phyloP scores from a whole-genome alignment of 495 filamentous ascomycete species.

The Massariosphaeria phaeospora region DNA sequence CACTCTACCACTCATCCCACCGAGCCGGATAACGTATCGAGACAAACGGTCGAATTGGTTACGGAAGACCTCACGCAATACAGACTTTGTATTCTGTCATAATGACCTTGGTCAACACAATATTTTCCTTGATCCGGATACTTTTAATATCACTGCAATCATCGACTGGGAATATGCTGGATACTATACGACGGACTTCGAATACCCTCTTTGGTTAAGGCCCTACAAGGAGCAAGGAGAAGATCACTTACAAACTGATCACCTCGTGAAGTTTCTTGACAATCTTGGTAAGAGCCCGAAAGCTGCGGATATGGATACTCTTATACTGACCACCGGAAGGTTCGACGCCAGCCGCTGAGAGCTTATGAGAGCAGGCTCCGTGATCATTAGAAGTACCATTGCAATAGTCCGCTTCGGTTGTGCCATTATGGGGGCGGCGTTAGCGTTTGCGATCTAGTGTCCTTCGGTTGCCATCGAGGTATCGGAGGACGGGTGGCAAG shows the following conservation, averaged over 20 bases:
- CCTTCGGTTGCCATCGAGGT: too few species aligned
- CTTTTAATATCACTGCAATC: conserved; percentile 17
- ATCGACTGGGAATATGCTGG: conserved; percentile 22
- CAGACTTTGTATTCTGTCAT: conserved; percentile 13
- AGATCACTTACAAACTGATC: conserved; percentile 1
- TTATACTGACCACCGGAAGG: too few species aligned
- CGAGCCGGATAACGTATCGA: conserved; percentile 15
- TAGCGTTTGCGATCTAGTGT: too few species aligned
- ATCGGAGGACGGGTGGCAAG: too few species aligned
- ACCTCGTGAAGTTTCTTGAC: conserved; percentile 3
- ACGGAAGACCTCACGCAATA: neutral
- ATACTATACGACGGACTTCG: conserved; percentile 7
- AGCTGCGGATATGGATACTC: too few species aligned
- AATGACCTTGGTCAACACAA: conserved; percentile 17
- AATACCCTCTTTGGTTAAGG: conserved; percentile 4
- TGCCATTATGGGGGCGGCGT: too few species aligned
- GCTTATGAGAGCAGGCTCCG: too few species aligned
- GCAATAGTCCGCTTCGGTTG: too few species aligned
- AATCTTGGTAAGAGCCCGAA: neutral
- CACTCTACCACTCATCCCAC: conserved; percentile 8
- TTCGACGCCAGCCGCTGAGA: too few species aligned
- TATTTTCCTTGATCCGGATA: conserved; percentile 13
- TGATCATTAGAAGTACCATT: too few species aligned
- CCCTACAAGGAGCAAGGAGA: conserved; percentile 1
- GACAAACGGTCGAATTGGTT: conserved; percentile 12